Evolutionary conservation across 768 basidiomycete species (phyloP).

Genomic region (Phlebiopsis flavidoalba): DNA sequence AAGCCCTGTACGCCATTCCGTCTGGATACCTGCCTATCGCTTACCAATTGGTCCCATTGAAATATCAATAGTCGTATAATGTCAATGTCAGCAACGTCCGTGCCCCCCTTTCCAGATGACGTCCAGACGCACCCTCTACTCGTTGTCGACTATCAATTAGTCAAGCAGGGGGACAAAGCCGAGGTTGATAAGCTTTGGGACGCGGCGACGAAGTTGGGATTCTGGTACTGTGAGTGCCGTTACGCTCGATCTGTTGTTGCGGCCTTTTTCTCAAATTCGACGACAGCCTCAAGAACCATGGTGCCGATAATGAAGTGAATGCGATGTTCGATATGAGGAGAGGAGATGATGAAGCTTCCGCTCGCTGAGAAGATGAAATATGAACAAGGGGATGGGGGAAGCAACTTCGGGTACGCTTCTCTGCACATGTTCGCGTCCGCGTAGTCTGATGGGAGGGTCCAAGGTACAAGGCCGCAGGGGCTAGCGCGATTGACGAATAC

Average conservation of each 20-base stretch:
- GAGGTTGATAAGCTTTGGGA: constrained; percentile 39
- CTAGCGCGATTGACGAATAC: constrained; percentile 25
- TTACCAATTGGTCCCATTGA: not conserved
- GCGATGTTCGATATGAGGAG: constrained; percentile 37
- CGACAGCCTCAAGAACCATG: constrained; percentile 36
- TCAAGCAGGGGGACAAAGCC: constrained; percentile 27
- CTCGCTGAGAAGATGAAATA: constrained; percentile 36
- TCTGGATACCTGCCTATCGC: not conserved
- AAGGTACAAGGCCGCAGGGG: constrained; percentile 27
- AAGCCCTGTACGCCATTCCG: not conserved
- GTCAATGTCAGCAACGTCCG: constrained; percentile 1
- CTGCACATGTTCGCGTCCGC: not conserved
- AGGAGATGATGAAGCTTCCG: constrained; percentile 33
- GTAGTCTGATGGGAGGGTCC: not conserved
- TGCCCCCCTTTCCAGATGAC: constrained; percentile 38
- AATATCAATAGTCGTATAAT: not conserved
- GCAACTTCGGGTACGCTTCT: constrained; percentile 24
- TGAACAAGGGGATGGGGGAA: constrained; percentile 36
- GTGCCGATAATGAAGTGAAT: constrained; percentile 27
- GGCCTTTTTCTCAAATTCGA: not conserved
- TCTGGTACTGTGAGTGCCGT: constrained; percentile 44
- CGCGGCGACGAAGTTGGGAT: constrained; percentile 41
- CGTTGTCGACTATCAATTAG: constrained; percentile 36
- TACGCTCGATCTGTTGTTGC: not conserved
- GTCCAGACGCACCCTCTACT: constrained; percentile 37